Conservation (phyloP, 2,329 filamentous ascomycete species). For the Calonectria hongkongensis region DNA sequence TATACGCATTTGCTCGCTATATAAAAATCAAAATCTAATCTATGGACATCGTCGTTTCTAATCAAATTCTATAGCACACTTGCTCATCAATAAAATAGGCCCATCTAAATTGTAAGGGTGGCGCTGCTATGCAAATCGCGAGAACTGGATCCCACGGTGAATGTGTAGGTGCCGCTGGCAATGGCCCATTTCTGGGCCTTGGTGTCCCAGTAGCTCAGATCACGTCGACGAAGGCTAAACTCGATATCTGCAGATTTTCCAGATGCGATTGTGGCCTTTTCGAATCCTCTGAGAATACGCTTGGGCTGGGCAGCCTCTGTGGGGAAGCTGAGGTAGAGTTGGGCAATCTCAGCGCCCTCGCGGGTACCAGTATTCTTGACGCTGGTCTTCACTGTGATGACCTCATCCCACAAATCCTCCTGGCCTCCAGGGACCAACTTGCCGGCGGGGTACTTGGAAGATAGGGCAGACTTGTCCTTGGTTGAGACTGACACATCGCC, state of each 20-base stretch:
- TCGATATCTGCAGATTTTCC: background rate
- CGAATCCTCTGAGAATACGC: slow-evolving; percentile 75
- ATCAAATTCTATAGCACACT: background rate
- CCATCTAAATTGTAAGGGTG: background rate
- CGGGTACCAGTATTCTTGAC: slow-evolving; percentile 65
- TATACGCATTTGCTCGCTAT: slow-evolving; percentile 1
- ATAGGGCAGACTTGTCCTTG: slow-evolving; percentile 47
- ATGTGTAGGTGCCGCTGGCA: slow-evolving; percentile 17
- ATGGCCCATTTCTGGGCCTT: slow-evolving; percentile 24
- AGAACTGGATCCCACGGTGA: slow-evolving; percentile 19
- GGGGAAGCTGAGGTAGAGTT: slow-evolving; percentile 69
- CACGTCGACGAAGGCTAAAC: slow-evolving; percentile 24
- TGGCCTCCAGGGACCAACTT: slow-evolving; percentile 66
- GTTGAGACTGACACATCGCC: slow-evolving; percentile 63
- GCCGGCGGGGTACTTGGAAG: slow-evolving; percentile 60
- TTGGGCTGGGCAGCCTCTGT: slow-evolving; percentile 70
- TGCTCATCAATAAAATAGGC: background rate
- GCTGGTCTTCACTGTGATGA: slow-evolving; percentile 62
- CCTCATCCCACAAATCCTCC: slow-evolving; percentile 67
- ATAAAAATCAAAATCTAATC: background rate
- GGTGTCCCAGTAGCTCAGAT: slow-evolving; percentile 32
- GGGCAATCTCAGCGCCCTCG: slow-evolving; percentile 68
- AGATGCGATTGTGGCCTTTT: slow-evolving; percentile 64
- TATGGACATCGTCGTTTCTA: slow-evolving; percentile 12
- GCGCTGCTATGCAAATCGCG: slow-evolving; percentile 4